Evolutionary conservation across 2,329 filamentous ascomycete species (phyloP).

Genomic region (Emergomyces orientalis): DNA sequence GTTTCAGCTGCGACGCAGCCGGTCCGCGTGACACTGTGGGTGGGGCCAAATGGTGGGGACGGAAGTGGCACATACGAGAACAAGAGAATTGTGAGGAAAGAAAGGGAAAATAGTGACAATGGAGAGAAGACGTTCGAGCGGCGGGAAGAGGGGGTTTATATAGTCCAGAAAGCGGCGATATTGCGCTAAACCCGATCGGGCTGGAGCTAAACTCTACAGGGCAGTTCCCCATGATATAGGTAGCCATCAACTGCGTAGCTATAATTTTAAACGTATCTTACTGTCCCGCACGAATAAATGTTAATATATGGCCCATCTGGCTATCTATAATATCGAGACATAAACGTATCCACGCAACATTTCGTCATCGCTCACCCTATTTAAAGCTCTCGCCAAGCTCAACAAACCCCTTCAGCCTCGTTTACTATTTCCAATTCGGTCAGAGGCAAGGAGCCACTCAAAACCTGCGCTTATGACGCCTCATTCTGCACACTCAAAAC

Average conservation of each 20-base stretch:
- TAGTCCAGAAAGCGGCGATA: slow-evolving; percentile 2
- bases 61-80: not conserved
- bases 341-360: too few species aligned
- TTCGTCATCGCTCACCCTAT: not conserved
- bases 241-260: too few species aligned
- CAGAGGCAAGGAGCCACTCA: not conserved
- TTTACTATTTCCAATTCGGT: not conserved
- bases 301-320: not conserved
- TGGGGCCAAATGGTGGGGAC: not conserved
- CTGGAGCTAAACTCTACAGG: not conserved
- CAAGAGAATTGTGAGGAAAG: not conserved
- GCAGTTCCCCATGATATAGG: slow-evolving; percentile 5
- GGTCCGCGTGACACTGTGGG: not conserved
- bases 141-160: not conserved
- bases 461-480: not conserved
- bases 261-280: too few species aligned
- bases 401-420: not conserved
- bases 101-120: slow-evolving; percentile 4
- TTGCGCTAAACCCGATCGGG: slow-evolving; percentile 4
- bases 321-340: too few species aligned
- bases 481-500: not conserved
- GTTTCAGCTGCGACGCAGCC: slow-evolving; percentile 3
- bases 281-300: too few species aligned
- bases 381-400: not conserved
- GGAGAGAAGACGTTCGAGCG: slow-evolving; percentile 1